Conservation (phyloP, 345 rosid genomes). For the Melaleuca alternifolia region DNA sequence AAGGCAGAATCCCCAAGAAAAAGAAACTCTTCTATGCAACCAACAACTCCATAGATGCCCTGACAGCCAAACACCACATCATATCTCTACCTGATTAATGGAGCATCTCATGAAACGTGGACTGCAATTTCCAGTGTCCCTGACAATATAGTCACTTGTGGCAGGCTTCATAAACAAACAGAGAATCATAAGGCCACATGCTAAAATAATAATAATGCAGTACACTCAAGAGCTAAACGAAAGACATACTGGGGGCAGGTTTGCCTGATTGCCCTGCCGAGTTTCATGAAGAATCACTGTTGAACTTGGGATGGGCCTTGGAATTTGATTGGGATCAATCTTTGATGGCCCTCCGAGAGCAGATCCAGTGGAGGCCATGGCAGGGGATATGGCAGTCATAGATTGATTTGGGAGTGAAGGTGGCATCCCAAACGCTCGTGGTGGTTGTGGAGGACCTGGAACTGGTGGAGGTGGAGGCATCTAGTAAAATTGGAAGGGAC, state of each 20-base stretch:
- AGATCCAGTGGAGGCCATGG: conserved; percentile 69
- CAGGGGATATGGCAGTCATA: conserved; percentile 71
- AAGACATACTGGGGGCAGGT: conserved; percentile 72
- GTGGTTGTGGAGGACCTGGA: conserved; percentile 58
- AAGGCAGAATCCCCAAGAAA: background rate
- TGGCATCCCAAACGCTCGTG: conserved; percentile 73
- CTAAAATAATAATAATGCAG: background rate
- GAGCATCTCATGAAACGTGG: conserved; percentile 99
- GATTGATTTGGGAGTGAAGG: conserved; percentile 70
- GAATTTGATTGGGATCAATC: conserved; percentile 95
- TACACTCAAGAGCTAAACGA: background rate
- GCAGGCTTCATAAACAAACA: conserved; percentile 57
- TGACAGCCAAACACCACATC: background rate
- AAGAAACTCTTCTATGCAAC: background rate
- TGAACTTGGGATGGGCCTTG: conserved; percentile 81
- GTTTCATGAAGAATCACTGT: conserved; percentile 62
- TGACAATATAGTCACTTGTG: conserved; percentile 72
- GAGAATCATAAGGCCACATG: conserved; percentile 8
- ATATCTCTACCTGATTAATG: conserved; percentile 64
- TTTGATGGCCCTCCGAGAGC: conserved; percentile 58
- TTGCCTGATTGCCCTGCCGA: conserved; percentile 80
- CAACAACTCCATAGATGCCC: background rate
- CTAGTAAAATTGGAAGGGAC: conserved; percentile 27
- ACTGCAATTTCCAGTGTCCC: conserved; percentile 94
- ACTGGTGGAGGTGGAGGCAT: conserved; percentile 42